These are phyloP conservation scores for Rutstroemia sp. DNA, from an alignment of 2,329 filamentous ascomycete species.

Conservation along the genomic window DNA sequence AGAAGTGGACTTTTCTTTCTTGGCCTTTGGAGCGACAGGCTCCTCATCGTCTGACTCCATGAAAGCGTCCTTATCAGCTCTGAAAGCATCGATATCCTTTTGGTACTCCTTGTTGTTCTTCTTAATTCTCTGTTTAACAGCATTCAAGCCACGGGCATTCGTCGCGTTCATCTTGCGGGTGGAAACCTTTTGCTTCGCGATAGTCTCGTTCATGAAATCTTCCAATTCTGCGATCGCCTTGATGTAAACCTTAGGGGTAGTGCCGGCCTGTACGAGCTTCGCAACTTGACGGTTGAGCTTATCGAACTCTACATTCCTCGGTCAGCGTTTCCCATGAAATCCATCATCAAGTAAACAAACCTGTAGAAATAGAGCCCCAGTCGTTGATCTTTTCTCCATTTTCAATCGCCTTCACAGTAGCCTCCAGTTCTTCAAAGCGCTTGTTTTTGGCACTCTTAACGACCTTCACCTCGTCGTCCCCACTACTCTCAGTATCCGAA, in stretches of 20 bases:
- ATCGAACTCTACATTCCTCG: slow-evolving; percentile 67
- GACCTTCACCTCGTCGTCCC: slow-evolving; percentile 76
- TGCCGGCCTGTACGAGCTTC: slow-evolving; percentile 70
- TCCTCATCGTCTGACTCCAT: slow-evolving; percentile 81
- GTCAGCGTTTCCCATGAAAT: slow-evolving; percentile 15
- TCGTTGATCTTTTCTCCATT: slow-evolving; percentile 97
- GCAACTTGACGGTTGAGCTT: slow-evolving; percentile 82
- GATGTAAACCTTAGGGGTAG: slow-evolving; percentile 84
- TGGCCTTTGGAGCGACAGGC: slow-evolving; percentile 42
- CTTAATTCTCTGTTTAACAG: slow-evolving; percentile 96
- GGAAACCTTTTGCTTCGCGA: slow-evolving; percentile 91
- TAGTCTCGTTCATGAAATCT: slow-evolving; percentile 86
- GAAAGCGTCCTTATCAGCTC: slow-evolving; percentile 75
- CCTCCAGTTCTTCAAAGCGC: slow-evolving; percentile 86
- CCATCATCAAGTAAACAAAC: slow-evolving; percentile 43
- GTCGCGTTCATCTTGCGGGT: slow-evolving; percentile 99
- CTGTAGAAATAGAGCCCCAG: slow-evolving; percentile 86
- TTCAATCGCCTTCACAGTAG: slow-evolving; percentile 83
- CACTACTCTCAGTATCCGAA: slow-evolving; percentile 67
- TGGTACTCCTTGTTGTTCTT: slow-evolving; percentile 97
- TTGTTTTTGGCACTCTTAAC: slow-evolving; percentile 99
- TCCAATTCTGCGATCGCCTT: slow-evolving; percentile 90
- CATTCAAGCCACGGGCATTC: slow-evolving; percentile 88
- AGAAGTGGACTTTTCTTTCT: slow-evolving; percentile 44
- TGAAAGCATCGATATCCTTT: slow-evolving; percentile 78